Evolutionary conservation across 2,329 filamentous ascomycete species (phyloP).

Genomic region (Cladosporium cucumerinum): DNA sequence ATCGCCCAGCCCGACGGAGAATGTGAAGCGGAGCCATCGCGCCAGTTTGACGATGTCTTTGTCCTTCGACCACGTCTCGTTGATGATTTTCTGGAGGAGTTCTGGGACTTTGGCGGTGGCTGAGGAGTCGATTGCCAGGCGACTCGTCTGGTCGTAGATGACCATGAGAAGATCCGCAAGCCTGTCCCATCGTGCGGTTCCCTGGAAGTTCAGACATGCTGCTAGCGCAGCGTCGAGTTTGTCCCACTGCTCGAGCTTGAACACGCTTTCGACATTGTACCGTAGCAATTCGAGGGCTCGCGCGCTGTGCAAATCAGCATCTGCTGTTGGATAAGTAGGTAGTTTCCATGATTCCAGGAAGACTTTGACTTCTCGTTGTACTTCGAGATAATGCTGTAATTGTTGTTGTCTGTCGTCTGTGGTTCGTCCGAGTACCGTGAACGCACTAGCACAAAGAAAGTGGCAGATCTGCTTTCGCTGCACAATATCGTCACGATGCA

Average conservation of each 20-base stretch:
- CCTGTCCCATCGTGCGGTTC: slow-evolving; percentile 42
- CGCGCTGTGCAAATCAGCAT: slow-evolving; percentile 41
- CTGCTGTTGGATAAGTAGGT: slow-evolving; percentile 21
- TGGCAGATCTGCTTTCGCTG: slow-evolving; percentile 66
- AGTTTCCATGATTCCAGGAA: slow-evolving; percentile 20
- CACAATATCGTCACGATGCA: slow-evolving; percentile 34
- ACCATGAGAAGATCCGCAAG: slow-evolving; percentile 47
- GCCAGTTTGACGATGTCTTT: slow-evolving; percentile 61
- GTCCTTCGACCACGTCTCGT: slow-evolving; percentile 55
- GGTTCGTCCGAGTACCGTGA: slow-evolving; percentile 47
- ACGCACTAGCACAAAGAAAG: slow-evolving; percentile 57
- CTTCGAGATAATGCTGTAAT: slow-evolving; percentile 59
- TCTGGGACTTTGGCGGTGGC: slow-evolving; percentile 24
- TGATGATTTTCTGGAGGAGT: slow-evolving; percentile 64
- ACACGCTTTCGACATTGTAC: slow-evolving; percentile 75
- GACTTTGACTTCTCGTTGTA: slow-evolving; percentile 60
- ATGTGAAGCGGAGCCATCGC: slow-evolving; percentile 75
- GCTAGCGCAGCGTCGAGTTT: slow-evolving; percentile 60
- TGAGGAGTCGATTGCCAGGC: slow-evolving; percentile 24
- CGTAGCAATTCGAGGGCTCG: slow-evolving; percentile 64
- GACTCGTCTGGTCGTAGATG: slow-evolving; percentile 38
- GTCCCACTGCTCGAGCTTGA: slow-evolving; percentile 66
- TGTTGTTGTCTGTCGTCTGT: slow-evolving; percentile 46
- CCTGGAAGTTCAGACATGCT: slow-evolving; percentile 29
- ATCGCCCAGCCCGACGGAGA: slow-evolving; percentile 56